Conservation (phyloP, 2,329 filamentous ascomycete species). For the Chaetomium olivaceum region DNA sequence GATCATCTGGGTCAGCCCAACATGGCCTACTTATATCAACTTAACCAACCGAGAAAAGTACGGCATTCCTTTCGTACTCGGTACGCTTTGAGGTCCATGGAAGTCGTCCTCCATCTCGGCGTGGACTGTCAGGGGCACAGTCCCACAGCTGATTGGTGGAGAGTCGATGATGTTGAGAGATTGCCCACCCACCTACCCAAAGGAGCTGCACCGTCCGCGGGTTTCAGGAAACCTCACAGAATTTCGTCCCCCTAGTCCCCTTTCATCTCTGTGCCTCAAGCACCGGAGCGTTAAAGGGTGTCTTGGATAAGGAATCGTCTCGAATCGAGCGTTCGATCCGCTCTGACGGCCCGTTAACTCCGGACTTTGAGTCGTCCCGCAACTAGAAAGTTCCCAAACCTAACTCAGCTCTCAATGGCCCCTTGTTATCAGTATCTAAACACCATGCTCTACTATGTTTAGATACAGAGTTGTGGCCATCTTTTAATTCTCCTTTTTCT, state of each 20-base stretch:
- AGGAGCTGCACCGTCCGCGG: slow-evolving; percentile 18
- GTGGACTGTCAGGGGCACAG: background rate
- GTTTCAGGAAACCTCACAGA: slow-evolving; percentile 7
- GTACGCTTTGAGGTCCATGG: background rate
- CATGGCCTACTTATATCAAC: background rate
- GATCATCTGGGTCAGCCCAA: background rate
- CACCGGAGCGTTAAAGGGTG: background rate
- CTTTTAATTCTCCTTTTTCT: no score
- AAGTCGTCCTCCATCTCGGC: slow-evolving; percentile 7
- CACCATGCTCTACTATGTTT: no score
- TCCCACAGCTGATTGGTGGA: slow-evolving; percentile 11
- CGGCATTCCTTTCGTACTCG: background rate
- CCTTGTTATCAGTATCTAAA: background rate
- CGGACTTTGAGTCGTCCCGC: background rate
- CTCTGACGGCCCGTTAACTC: background rate
- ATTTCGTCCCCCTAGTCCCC: background rate
- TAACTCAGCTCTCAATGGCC: background rate
- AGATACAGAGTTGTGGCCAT: no score
- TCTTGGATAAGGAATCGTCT: background rate
- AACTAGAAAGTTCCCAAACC: background rate
- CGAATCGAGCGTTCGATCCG: background rate
- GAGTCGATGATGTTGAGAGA: background rate
- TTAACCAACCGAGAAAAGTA: background rate
- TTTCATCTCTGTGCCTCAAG: background rate
- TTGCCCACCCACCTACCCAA: slow-evolving; percentile 17